phyloP scores from a whole-genome alignment of 768 basidiomycete species.

The Tricholomella constricta region DNA sequence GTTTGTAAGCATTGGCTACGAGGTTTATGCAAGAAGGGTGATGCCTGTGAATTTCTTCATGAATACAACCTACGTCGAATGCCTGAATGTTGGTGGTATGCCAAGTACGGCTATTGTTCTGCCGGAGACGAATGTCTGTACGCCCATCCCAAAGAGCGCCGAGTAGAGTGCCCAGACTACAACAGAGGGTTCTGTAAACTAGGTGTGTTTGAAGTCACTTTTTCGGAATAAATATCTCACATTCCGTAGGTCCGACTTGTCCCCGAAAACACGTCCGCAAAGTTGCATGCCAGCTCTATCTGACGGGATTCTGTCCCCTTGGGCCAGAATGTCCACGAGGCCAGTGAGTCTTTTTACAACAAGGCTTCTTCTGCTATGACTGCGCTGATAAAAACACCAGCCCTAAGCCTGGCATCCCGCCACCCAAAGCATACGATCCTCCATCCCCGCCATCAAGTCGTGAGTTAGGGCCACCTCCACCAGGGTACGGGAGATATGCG shows the following conservation, averaged over 20 bases:
- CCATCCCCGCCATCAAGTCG: slow-evolving; percentile 74
- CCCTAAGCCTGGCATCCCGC: slow-evolving; percentile 54
- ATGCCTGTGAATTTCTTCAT: slow-evolving; percentile 97
- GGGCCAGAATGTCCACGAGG: slow-evolving; percentile 87
- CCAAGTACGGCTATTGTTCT: slow-evolving; percentile 96
- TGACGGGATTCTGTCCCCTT: slow-evolving; percentile 91
- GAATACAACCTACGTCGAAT: slow-evolving; percentile 97
- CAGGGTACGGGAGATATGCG: slow-evolving; percentile 84
- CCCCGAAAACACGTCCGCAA: slow-evolving; percentile 91
- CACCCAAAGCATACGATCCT: slow-evolving; percentile 47
- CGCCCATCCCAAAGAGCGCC: slow-evolving; percentile 89
- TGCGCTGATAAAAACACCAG: slow-evolving; percentile 39
- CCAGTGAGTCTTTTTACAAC: slow-evolving; percentile 62
- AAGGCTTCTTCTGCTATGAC: slow-evolving; percentile 14
- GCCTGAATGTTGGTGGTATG: slow-evolving; percentile 99
- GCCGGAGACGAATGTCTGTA: slow-evolving; percentile 98
- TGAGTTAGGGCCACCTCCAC: slow-evolving; percentile 88
- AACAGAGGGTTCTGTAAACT: slow-evolving; percentile 94
- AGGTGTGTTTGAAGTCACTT: slow-evolving; percentile 51
- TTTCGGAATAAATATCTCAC: slow-evolving; percentile 2
- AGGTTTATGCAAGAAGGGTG: slow-evolving; percentile 97
- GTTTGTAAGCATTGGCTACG: slow-evolving; percentile 99
- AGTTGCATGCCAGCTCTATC: slow-evolving; percentile 86
- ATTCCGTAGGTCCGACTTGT: slow-evolving; percentile 71
- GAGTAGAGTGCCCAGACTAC: slow-evolving; percentile 94